phyloP scores from a whole-genome alignment of 805 yeast genomes.

The Zygotorulaspora danielsina region DNA sequence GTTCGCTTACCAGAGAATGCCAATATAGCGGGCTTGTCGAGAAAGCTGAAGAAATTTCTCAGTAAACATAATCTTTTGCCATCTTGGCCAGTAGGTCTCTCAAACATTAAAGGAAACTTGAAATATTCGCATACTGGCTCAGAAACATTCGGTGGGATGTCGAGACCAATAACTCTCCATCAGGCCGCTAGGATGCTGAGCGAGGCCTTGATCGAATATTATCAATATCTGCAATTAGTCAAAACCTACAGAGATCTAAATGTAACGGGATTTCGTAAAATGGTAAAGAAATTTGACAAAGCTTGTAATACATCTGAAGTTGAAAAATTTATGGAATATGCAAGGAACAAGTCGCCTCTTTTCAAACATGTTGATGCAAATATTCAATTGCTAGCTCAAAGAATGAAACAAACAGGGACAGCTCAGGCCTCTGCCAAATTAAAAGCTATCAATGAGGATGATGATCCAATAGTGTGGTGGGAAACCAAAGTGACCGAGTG shows the following conservation, averaged over 20 bases:
- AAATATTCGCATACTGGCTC: conserved; percentile 12
- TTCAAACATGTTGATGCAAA: conserved; percentile 29
- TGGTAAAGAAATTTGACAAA: conserved; percentile 88
- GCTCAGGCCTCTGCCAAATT: conserved; percentile 14
- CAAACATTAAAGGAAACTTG: conserved; percentile 7
- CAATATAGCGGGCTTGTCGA: conserved; percentile 4
- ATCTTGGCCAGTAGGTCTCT: conserved; percentile 28
- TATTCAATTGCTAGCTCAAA: conserved; percentile 26
- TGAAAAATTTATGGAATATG: conserved; percentile 26
- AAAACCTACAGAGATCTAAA: conserved; percentile 62
- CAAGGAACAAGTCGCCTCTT: conserved; percentile 24
- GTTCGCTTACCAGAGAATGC: conserved; percentile 5
- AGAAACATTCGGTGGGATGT: conserved; percentile 17
- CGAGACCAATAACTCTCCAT: conserved; percentile 13
- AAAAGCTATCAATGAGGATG: conserved; percentile 19
- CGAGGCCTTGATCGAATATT: conserved; percentile 33
- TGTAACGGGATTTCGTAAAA: conserved; percentile 83
- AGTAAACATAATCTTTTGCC: conserved; percentile 28
- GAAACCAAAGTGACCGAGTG: conserved; percentile 37
- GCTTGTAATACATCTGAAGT: conserved; percentile 28
- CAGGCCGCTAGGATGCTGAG: conserved; percentile 23
- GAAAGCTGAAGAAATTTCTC: conserved; percentile 12
- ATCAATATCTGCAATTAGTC: conserved; percentile 31
- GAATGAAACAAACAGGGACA: conserved; percentile 21
- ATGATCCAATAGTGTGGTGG: conserved; percentile 33